Evolutionary conservation across 2,329 filamentous ascomycete species (phyloP), one percentile per base, ranked within the genome.

Genomic region (Raffaelea deltoideospora): DNA sequence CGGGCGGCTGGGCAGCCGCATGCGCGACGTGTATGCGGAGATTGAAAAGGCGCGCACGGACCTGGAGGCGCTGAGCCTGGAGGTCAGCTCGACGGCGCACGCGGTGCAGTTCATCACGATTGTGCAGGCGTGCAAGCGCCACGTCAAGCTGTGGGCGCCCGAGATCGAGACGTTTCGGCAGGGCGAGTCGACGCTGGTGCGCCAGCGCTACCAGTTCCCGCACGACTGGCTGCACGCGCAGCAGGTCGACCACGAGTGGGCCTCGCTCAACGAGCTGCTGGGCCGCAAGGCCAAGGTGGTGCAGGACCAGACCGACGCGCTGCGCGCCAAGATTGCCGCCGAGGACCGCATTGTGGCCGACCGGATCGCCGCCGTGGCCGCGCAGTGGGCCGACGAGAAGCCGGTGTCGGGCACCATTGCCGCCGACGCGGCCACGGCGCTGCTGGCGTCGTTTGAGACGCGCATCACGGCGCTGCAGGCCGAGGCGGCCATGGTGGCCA

Each of bases 41-140:
- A 81, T 98, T 41, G 83, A 93, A 49, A 86, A 86, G 57, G 85
- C 88, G 10, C 76, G 88, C 19, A 79, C 81, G 47, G 85, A 95
- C 48, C 70, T 99, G 11, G 92, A 99, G 58, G 73, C 79, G 26
- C 87, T 95, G 53, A 88, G 84, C 20, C 72, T 96, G 31, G 88
- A 96, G 54, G 85, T 87, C 17, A 88, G 84, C 5, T 96, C 90
- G 2, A 99, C 90, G 5, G 88, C 88, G 1, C 87, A 96, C 53
- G 90, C 92, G 19, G 92, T 99, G 4, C 85, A 90, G 27, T 98
- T 98, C 59, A 98, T 99, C 53, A 98, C 92, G 1, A 87, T 88
- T 37, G 90, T 98, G 5, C 90, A 98, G 59, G 84, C 84, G 51
- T 95, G 86, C 62, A 93, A 92, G 63, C 78, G 86, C 34, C 92